Evolutionary conservation across 495 filamentous ascomycete genomes (phyloP).

Genomic region (Aspergillus nidulans): DNA sequence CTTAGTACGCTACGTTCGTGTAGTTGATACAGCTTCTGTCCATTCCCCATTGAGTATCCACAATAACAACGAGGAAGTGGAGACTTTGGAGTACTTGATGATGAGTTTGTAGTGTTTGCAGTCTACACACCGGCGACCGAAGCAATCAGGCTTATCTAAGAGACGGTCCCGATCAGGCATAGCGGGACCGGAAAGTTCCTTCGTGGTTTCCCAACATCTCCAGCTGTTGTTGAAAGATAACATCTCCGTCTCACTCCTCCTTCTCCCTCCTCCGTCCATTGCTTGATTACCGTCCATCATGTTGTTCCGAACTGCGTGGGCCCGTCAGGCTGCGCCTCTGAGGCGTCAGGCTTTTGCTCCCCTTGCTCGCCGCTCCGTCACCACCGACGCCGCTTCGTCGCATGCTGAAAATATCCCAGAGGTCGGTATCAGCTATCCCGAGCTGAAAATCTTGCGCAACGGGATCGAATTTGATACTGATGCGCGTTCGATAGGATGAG

Average conservation of each 20-base stretch:
- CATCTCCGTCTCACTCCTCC: constrained; percentile 16
- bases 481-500: constrained; percentile 61
- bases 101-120: constrained; percentile 3
- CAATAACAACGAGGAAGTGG: too few relatives aligned
- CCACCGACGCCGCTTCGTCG: constrained; percentile 88
- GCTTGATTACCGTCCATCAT: constrained; percentile 30
- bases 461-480: constrained; percentile 21
- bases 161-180: constrained; percentile 14
- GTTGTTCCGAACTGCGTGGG: constrained; percentile 42
- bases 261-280: constrained; percentile 22
- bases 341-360: constrained; percentile 51
- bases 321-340: constrained; percentile 47
- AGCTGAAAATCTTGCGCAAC: not conserved
- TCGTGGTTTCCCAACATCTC: constrained; percentile 34
- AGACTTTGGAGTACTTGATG: too few relatives aligned
- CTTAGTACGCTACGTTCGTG: too few relatives aligned
- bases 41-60: too few relatives aligned
- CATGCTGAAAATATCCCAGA: constrained; percentile 73
- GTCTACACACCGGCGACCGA: constrained; percentile 28
- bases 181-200: constrained; percentile 34
- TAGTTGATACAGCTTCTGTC: too few relatives aligned
- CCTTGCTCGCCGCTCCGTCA: constrained; percentile 69
- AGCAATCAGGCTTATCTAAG: constrained; percentile 34
- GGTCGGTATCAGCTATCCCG: constrained; percentile 42
- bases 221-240: constrained; percentile 25